Conservation (phyloP, 768 basidiomycete species). For the Goffeauzyma gilvescens region DNA sequence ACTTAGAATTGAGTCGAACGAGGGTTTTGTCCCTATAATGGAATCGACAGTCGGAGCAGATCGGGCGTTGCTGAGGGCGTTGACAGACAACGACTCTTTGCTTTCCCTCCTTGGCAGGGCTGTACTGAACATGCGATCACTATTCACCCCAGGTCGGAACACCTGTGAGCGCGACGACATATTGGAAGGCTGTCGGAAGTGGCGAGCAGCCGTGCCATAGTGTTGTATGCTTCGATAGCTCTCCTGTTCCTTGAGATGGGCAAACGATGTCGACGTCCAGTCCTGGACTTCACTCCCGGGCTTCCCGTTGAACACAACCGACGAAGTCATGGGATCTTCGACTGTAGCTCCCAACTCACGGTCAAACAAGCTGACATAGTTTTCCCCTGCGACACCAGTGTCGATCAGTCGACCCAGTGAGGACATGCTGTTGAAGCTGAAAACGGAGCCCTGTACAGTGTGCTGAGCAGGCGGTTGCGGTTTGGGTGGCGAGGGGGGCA, state of each 20-base stretch:
- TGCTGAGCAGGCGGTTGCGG: too few species aligned
- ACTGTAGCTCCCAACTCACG: slow-evolving; percentile 18
- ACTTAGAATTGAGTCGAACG: too few species aligned
- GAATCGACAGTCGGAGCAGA: too few species aligned
- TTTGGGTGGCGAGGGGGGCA: too few species aligned
- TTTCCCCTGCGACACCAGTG: slow-evolving; percentile 18
- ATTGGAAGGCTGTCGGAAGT: background rate
- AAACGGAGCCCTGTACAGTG: slow-evolving; percentile 21
- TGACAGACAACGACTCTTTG: too few species aligned
- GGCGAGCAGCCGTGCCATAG: background rate
- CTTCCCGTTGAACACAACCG: background rate
- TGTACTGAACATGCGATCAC: too few species aligned
- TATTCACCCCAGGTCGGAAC: too few species aligned
- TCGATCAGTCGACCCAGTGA: slow-evolving; percentile 25
- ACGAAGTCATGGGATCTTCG: background rate
- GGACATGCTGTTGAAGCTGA: slow-evolving; percentile 28
- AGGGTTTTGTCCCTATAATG: too few species aligned
- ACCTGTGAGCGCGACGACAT: too few species aligned
- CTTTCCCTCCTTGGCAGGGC: too few species aligned
- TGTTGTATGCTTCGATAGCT: too few species aligned
- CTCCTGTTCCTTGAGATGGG: background rate
- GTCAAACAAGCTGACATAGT: slow-evolving; percentile 29
- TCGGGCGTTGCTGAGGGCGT: too few species aligned
- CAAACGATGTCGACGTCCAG: background rate
- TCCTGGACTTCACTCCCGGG: slow-evolving; percentile 1